Evolutionary conservation across 352 stramenopile species (phyloP), one percentile per base, ranked within the genome.

Genomic region (Halophytophthora polymorphica): DNA sequence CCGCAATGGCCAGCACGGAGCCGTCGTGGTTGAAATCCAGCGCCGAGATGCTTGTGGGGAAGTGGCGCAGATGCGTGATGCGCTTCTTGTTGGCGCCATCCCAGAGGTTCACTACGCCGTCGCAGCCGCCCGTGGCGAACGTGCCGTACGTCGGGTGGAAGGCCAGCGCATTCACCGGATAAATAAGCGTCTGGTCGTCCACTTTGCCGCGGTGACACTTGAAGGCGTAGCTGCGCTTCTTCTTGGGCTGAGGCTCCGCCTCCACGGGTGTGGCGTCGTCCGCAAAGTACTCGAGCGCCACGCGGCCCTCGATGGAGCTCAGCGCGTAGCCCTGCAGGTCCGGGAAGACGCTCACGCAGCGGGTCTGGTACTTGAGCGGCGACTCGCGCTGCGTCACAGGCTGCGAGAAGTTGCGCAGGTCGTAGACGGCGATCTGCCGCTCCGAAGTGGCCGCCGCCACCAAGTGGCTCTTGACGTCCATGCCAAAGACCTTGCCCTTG

Each of bases 71-170:
- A 29, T 92, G 75, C 23, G 73, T 77, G 47, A 93, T 88, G 49
- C 96, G 90, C 73, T 98, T 98, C 79, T 98, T 98, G 67, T 98
- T 96, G 23, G 73, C 72, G 22, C 89, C 93, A 68, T 98, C 95
- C 96, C 96, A 98, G 1, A 96, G 78, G 45, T 93, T 95, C 45
- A 97, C 86, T 6, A 76, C 49, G 38, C 95, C 96, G 63, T 99
- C 96, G 50, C 93, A 97, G 36, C 96, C 96, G 31, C 95, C 96
- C 0, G 93, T 98, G 2, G 95, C 96, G 71, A 99, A 98, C 1
- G 94, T 98, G 23, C 88, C 89, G 52, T 88, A 85, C 53, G 67
- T 71, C 19, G 94, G 96, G 73, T 99, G 93, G 73, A 99, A 98
- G 2, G 91, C 90, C 46, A 99, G 84, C 15, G 86, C 68, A 69